Conservation (phyloP, 108 stramenopile genomes). For the Fragilaria crotonensis region DNA sequence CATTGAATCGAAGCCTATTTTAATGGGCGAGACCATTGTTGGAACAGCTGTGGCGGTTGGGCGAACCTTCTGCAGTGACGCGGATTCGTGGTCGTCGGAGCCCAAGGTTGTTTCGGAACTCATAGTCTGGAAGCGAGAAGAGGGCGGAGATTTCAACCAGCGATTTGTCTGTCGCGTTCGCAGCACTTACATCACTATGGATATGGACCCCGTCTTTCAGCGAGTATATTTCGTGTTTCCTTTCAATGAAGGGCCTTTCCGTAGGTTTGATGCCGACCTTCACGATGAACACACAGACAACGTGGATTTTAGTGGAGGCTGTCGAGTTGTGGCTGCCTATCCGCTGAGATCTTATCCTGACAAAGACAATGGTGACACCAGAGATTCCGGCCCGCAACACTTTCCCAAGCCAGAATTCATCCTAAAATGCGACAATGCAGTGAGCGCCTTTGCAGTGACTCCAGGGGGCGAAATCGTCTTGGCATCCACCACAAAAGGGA, state of each 20-base stretch:
- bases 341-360: too few relatives aligned
- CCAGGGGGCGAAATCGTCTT: constrained; percentile 30
- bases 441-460: constrained; percentile 36
- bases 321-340: too few relatives aligned
- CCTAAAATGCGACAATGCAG: constrained; percentile 29
- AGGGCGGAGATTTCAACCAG: not conserved
- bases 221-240: constrained; percentile 27
- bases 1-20: constrained; percentile 37
- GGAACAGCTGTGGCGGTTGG: constrained; percentile 30
- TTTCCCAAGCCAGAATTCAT: constrained; percentile 28
- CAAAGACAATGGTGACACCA: too few relatives aligned
- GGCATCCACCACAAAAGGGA: constrained; percentile 36
- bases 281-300: too few relatives aligned
- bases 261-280: too few relatives aligned
- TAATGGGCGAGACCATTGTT: constrained; percentile 2
- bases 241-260: constrained; percentile 1
- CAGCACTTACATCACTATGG: constrained; percentile 22
- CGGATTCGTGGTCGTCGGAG: not conserved
- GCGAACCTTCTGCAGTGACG: constrained; percentile 11
- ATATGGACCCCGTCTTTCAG: constrained; percentile 31
- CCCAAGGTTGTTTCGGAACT: constrained; percentile 26
- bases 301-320: too few relatives aligned
- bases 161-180: constrained; percentile 28
- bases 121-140: constrained; percentile 16
- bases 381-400: too few relatives aligned